Conservation (phyloP, 1,284 basidiomycete genomes). For the Marasmius oreades region DNA sequence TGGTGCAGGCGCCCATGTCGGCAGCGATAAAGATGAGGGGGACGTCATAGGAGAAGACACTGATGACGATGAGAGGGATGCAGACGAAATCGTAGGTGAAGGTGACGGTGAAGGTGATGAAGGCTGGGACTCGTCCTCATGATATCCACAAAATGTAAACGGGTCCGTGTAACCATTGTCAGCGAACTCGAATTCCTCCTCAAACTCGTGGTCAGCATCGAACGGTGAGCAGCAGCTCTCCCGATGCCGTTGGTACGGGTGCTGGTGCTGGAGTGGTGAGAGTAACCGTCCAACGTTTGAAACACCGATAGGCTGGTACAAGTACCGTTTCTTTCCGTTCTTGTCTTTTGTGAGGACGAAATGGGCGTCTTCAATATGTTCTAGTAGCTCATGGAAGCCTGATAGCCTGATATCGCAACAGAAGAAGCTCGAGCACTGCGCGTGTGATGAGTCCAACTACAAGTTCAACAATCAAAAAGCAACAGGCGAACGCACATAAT, state of each 20-base stretch:
- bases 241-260: too few relatives aligned
- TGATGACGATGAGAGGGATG: not conserved
- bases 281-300: not conserved
- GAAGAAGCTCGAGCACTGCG: constrained; percentile 12
- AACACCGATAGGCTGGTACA: not conserved
- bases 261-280: not conserved
- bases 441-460: not conserved
- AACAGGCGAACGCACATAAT: not conserved
- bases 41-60: too few relatives aligned
- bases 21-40: too few relatives aligned
- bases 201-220: not conserved
- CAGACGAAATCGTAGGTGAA: not conserved
- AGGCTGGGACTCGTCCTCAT: not conserved
- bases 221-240: not conserved
- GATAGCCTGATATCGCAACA: constrained; percentile 11
- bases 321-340: not conserved
- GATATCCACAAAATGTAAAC: not conserved
- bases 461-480: not conserved
- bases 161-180: not conserved
- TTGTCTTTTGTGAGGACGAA: not conserved
- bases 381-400: constrained; percentile 9
- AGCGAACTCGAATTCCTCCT: not conserved
- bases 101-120: not conserved
- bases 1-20: too few relatives aligned
- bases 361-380: constrained; percentile 11